Evolutionary conservation across 2,329 filamentous ascomycete species (phyloP).

Genomic region (Erysiphe neolycopersici): DNA sequence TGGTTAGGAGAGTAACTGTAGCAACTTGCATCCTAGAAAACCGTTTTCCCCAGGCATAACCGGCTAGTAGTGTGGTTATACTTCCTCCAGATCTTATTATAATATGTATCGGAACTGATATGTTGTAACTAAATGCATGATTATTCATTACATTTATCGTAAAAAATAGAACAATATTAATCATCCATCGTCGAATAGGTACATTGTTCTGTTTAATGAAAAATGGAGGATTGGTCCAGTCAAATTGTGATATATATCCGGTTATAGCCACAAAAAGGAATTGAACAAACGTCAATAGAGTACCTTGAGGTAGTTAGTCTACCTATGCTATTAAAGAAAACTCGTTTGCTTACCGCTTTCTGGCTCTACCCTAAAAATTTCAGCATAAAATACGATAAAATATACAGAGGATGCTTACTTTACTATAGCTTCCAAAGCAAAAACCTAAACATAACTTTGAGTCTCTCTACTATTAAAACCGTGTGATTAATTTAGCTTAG

Average conservation of each 20-base stretch:
- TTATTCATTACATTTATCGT: slow-evolving; percentile 92
- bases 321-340: background rate
- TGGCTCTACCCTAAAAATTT: slow-evolving; percentile 31
- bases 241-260: slow-evolving; percentile 52
- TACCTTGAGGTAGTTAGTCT: slow-evolving; percentile 26
- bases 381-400: background rate
- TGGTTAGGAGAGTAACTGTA: slow-evolving; percentile 58
- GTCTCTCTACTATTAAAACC: slow-evolving; percentile 3
- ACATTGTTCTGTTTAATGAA: slow-evolving; percentile 56
- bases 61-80: slow-evolving; percentile 85
- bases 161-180: slow-evolving; percentile 81
- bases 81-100: slow-evolving; percentile 87
- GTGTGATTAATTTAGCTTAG: background rate
- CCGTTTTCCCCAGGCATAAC: slow-evolving; percentile 59
- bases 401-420: slow-evolving; percentile 34
- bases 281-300: slow-evolving; percentile 69
- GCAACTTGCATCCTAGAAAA: slow-evolving; percentile 59
- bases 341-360: slow-evolving; percentile 36
- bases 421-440: slow-evolving; percentile 80
- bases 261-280: slow-evolving; percentile 61
- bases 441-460: slow-evolving; percentile 35
- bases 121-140: slow-evolving; percentile 88
- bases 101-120: slow-evolving; percentile 89
- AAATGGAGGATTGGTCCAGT: slow-evolving; percentile 35
- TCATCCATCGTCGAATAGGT: slow-evolving; percentile 57